Percentiles rank a stretch among this genome's conserved stretches.
Evolutionary conservation across 139 green algal genomes (phyloP).

Genomic region (Chlorella sp.): DNA sequence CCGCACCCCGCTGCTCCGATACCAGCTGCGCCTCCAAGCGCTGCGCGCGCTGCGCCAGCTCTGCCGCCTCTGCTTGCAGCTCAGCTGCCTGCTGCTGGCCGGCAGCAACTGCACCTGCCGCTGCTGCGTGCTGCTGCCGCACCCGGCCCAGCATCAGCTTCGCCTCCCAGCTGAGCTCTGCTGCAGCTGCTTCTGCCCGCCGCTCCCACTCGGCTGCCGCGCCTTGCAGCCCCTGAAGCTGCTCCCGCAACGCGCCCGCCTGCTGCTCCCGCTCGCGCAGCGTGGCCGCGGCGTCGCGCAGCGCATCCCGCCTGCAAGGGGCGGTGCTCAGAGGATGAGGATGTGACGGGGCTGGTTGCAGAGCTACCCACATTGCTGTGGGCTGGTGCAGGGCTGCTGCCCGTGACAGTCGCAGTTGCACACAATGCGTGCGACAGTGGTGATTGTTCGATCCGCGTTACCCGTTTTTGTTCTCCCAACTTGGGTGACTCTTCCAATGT

Average conservation of each 20-base stretch:
- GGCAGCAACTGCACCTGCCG: not conserved
- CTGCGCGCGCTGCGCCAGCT: not conserved
- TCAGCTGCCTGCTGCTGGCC: not conserved
- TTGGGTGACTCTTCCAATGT: too few relatives aligned
- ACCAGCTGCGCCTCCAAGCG: not conserved
- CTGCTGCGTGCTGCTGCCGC: too few relatives aligned
- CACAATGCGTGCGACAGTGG: too few relatives aligned
- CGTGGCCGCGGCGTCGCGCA: not conserved
- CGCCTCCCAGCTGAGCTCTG: not conserved
- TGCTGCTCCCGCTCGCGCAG: slow-evolving; percentile 22
- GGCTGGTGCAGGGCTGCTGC: too few relatives aligned
- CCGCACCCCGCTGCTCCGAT: not conserved
- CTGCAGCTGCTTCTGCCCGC: not conserved
- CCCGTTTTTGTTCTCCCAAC: not conserved
- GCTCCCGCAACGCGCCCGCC: not conserved
- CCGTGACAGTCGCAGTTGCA: too few relatives aligned
- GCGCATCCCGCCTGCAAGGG: not conserved
- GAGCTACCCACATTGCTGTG: too few relatives aligned
- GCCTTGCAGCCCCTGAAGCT: not conserved
- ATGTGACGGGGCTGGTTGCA: too few relatives aligned
- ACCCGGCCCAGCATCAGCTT: not conserved
- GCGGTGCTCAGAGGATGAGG: too few relatives aligned
- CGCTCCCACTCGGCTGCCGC: not conserved
- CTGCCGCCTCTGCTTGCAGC: slow-evolving; percentile 12
- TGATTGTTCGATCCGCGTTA: too few relatives aligned